Base-by-base conservation (phyloP, 495 filamentous ascomycete genomes). In the Lophiostoma macrostomum region DNA sequence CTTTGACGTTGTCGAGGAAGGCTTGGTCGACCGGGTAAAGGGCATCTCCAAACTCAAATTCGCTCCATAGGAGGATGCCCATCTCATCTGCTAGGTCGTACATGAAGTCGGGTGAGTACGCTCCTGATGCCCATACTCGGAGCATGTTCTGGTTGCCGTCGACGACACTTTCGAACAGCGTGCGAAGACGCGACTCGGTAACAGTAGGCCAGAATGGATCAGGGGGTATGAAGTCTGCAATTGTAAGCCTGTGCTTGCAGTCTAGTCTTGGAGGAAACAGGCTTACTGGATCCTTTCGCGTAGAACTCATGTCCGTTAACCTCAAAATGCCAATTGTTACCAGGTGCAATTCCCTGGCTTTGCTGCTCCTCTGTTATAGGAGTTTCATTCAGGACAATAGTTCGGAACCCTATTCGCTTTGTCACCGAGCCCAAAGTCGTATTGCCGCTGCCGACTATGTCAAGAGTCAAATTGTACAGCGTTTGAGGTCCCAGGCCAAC, bases 131-230 rank as follows among this genome's bases (percentile, higher is more conserved):
- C 83, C 83, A 87, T 10, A 85, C 77, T 0, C 82, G 77, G 4
- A 87, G 74, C 83, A 87, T 85, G 60, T 87, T 87, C 62, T 84
- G 81, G 47, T 84, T 80, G 3, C 76, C 82, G 6, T 70, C 76
- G 3, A 79, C 66, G 2, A 78, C 78, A 0, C 78, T 74, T 38
- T 78, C 67, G 49, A 86, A 82, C 7, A 85, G 61, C 29, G 74
- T 73, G 25, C 72, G 65, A 63, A 85, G 78, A 29, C 69, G 73
- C 0, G 64, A 64, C 30, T 74, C 67, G 0, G 81, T 84, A 5
- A 84, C 80, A 8, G 81, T 71, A 0, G 82, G 76, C 82, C 82
- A 86, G 64, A 87, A 86, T 0, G 75, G 73, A 58, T 85, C 82
- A 5, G 81, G 80, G 0, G 83, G 82, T 50, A 86, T 84, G 45